phyloP scores from a whole-genome alignment of 1,284 basidiomycete genomes.

The Ganoderma leucocontextum region DNA sequence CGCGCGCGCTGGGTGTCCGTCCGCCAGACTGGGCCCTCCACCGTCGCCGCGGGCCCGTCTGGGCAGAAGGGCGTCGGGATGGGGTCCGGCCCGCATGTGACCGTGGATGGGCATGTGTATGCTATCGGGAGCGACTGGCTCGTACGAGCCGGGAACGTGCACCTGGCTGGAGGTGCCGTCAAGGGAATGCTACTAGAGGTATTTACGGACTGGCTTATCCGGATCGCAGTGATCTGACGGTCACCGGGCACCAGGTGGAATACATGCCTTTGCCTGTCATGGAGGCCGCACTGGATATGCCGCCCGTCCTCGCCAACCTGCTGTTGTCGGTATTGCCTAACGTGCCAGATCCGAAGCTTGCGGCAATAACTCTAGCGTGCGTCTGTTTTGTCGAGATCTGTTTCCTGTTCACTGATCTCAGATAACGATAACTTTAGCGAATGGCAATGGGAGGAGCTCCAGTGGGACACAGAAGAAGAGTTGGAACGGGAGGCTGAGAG shows the following conservation, averaged over 20 bases:
- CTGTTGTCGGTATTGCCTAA: conserved; percentile 77
- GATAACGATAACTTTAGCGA: conserved; percentile 49
- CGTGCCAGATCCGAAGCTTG: conserved; percentile 70
- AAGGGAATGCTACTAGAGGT: conserved; percentile 86
- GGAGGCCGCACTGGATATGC: conserved; percentile 63
- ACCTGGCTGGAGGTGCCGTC: conserved; percentile 72
- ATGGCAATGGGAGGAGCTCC: conserved; percentile 78
- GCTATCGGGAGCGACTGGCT: conserved; percentile 81
- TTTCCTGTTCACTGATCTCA: not conserved
- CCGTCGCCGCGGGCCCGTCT: conserved; percentile 28
- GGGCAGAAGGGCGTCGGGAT: conserved; percentile 45
- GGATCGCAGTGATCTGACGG: not conserved
- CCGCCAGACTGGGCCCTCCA: conserved; percentile 49
- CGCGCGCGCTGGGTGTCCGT: conserved; percentile 78
- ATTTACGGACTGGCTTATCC: conserved; percentile 20
- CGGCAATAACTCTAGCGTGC: conserved; percentile 67
- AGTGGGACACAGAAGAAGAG: conserved; percentile 77
- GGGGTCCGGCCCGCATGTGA: conserved; percentile 65
- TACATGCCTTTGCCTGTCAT: conserved; percentile 77
- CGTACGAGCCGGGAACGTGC: conserved; percentile 80
- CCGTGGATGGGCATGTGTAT: conserved; percentile 74
- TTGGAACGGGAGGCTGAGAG: conserved; percentile 38
- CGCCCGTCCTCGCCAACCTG: conserved; percentile 75
- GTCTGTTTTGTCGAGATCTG: not conserved
- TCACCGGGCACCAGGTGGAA: conserved; percentile 60